Base-by-base conservation (phyloP, 257 asterid genomes). In the Penstemon newberryi region DNA sequence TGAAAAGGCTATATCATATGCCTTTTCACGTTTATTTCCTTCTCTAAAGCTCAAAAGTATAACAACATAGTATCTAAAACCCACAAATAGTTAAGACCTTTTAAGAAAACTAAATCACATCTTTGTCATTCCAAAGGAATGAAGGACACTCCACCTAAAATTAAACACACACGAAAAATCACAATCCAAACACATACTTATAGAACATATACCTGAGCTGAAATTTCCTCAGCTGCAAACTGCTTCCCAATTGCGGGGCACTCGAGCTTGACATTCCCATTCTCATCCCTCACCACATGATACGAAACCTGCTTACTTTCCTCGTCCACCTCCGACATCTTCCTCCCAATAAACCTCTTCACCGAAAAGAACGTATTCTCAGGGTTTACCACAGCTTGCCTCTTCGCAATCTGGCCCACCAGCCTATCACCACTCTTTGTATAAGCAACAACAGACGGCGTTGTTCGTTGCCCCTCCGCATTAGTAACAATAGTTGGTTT, bases 171-270 rank as follows among this genome's bases (percentile, higher is more conserved):
- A 5, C 10, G 43, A 56, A 33, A 56, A 9, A 38, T 4, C 15
- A 5, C 8, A n/a, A 41, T 10, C 15, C 7, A 36, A 52, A 71
- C 18, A 60, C 4, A 7, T 3, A 25, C 15, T 19, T 6, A 11
- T 4, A 8, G 0, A 4, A 33, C 25, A 8, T 9, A 53, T 64
- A 88, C 95, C 95, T 88, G 95, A n/a, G 95, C 95, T 5, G 95
- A 88, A 45, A 88, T 88, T 76, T 88, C 95, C 75, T 88, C 95
- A 66, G 95, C 92, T 0, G 95, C 95, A 49, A 88, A 88, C 80
- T 63, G 80, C 43, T 88, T 83, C 40, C 91, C 91, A 44, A 88
- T 82, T 19, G 95, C 90, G 47, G 92, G 95, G 64, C 95, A 88
- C 42, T 83, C 85, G 49, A 88, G 92, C 84, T 88, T 88, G 41